Evolutionary conservation across 2,329 filamentous ascomycete genomes (phyloP).

Genomic region (Huntiella savannae): DNA sequence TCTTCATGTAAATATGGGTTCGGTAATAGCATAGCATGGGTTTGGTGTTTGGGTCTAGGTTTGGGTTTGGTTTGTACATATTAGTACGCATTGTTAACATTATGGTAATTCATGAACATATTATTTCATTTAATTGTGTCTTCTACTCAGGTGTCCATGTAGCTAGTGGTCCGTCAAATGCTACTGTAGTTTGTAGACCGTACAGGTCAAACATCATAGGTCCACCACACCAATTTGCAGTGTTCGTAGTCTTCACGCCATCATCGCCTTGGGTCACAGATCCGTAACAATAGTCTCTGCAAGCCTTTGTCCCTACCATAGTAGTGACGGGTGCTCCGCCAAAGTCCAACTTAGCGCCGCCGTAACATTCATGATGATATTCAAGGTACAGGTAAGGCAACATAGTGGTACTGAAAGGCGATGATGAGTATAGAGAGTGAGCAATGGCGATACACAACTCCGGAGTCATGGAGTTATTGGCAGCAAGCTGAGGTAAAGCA

Average conservation of each 20-base stretch:
- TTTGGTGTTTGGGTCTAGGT: not conserved
- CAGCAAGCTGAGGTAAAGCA: slow-evolving; percentile 17
- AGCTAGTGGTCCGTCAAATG: not conserved
- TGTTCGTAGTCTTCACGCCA: slow-evolving; percentile 14
- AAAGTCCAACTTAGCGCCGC: slow-evolving; percentile 15
- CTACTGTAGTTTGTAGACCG: slow-evolving; percentile 11
- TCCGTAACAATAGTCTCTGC: slow-evolving; percentile 16
- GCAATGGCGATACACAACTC: slow-evolving; percentile 19
- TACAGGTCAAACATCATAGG: slow-evolving; percentile 20
- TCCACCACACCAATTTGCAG: slow-evolving; percentile 17
- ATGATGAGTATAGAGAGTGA: slow-evolving; percentile 15
- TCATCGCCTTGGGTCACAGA: slow-evolving; percentile 11
- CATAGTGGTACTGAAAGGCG: slow-evolving; percentile 15
- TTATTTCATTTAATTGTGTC: not conserved
- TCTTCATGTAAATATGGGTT: not conserved
- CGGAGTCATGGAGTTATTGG: slow-evolving; percentile 18
- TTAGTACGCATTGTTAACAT: not conserved
- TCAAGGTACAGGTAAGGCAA: slow-evolving; percentile 17
- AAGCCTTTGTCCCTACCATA: slow-evolving; percentile 17
- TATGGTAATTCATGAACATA: not conserved
- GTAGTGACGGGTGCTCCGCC: slow-evolving; percentile 14
- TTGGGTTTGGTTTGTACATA: not conserved
- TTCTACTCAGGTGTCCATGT: not conserved
- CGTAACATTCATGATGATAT: slow-evolving; percentile 20
- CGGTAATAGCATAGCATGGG: not conserved